A percentile compares a stretch with the other conserved stretches of the same genome.
phyloP scores from a whole-genome alignment of 441 rosid species.

The Adansonia gregorii region DNA sequence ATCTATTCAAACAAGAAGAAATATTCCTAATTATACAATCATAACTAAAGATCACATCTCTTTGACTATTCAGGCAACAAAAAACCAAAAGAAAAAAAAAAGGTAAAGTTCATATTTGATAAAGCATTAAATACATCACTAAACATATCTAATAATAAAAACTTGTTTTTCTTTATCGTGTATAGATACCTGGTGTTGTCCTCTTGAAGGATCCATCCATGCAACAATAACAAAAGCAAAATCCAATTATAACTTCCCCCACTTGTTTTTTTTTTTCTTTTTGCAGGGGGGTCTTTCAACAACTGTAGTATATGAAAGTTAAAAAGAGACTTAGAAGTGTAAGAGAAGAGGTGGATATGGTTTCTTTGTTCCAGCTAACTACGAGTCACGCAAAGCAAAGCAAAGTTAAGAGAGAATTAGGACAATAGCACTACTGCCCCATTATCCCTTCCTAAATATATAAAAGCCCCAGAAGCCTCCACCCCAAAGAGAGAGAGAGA shows the following conservation, averaged over 20 bases:
- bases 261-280: too few relatives aligned
- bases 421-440: too few relatives aligned
- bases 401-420: too few relatives aligned
- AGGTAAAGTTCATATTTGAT: not conserved
- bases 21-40: not conserved
- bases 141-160: not conserved
- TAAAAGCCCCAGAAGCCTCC: too few relatives aligned
- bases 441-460: too few relatives aligned
- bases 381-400: too few relatives aligned
- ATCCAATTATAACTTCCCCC: not conserved
- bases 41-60: not conserved
- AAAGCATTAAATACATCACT: not conserved
- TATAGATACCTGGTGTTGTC: constrained; percentile 48
- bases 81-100: not conserved
- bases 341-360: too few relatives aligned
- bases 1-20: not conserved
- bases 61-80: not conserved
- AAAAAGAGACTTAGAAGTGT: too few relatives aligned
- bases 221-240: constrained; percentile 33
- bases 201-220: constrained; percentile 67
- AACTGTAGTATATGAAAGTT: too few relatives aligned
- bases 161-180: not conserved
- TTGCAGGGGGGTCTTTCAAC: too few relatives aligned
- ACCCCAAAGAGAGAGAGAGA: too few relatives aligned
- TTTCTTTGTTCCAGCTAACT: too few relatives aligned